Base-by-base conservation (phyloP, 345 rosid species). In the Citrus sp. region DNA sequence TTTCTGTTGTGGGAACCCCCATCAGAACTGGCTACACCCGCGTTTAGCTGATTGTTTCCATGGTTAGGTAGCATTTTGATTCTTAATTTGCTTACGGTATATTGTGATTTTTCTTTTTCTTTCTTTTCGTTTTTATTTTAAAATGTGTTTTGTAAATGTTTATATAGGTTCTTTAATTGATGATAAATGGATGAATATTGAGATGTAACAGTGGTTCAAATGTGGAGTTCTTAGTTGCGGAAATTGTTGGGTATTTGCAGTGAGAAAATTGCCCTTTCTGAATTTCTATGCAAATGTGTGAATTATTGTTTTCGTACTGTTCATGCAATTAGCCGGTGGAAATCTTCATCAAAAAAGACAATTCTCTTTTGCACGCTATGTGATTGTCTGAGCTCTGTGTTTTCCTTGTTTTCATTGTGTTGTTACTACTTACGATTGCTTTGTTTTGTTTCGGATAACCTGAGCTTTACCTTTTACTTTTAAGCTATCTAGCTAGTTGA, bases 1-100 rank as follows among this genome's bases (percentile, higher is more conserved):
- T 72, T 67, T 89, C 91, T 10, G 82, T 88, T 68, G 91, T 85
- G 67, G 92, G 91, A 10, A 89, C 89, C 77, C 88, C 89, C 21
- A 75, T 77, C 49, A 74, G 81, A 67, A 46, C 66, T 70, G 87
- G 91, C 22, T 83, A 84, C 76, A 28, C 80, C 63, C 81, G 85
- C 61, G n/a, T 89, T 79, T 88, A 77, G 83, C 32, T 42, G 3
- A 12, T 22, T 22, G 19, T 66, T 65, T 77, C 28, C 35, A 59
- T 54, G 49, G 21, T 24, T 51, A 56, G 64, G 72, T 67, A 76
- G 54, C 51, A n/a, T 55, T 67, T 67, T 56, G 6, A 2, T 38
- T 63, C 30, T 60, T 42, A n/a, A 67, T 67, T 37, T 77, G 68
- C 65, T 79, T 69, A 21, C 22, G 60, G n/a, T 60, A 22, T 35